phyloP scores from a whole-genome alignment of 176 grass and related monocot genomes.

The Melocanna baccifera region DNA sequence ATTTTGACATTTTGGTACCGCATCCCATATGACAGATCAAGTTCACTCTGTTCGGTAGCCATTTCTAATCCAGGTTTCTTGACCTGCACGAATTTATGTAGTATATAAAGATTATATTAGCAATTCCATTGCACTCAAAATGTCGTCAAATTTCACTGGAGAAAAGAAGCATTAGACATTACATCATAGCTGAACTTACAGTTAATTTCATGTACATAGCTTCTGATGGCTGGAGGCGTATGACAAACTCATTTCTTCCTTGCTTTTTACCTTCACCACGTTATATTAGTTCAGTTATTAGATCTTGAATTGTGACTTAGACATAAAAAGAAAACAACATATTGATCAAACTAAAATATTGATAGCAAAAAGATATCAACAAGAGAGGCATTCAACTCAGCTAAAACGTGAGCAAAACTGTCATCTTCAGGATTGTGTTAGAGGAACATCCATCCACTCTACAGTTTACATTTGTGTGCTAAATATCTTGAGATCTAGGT shows the following conservation, averaged over 20 bases:
- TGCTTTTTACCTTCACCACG: conserved; percentile 82
- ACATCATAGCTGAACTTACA: conserved; percentile 55
- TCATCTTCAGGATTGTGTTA: background rate
- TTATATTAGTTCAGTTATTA: conserved; percentile 26
- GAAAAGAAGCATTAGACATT: background rate
- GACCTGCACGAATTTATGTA: conserved; percentile 50
- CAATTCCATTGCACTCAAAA: background rate
- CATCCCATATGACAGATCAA: conserved; percentile 96
- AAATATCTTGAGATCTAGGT: background rate
- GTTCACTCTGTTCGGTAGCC: conserved; percentile 96
- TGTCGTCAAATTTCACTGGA: background rate
- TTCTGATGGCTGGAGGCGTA: conserved; percentile 92
- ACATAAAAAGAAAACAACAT: background rate
- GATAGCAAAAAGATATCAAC: background rate
- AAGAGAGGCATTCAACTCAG: background rate
- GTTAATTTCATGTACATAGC: conserved; percentile 99
- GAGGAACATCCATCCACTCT: background rate
- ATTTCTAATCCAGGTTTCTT: conserved; percentile 99
- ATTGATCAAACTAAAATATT: conserved; percentile 15
- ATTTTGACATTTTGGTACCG: conserved; percentile 89
- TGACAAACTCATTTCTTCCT: conserved; percentile 99
- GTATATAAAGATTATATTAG: conserved; percentile 7
- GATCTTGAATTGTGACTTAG: conserved; percentile 8
- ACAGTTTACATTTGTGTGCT: background rate
- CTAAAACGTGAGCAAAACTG: background rate